Percentiles rank a stretch among this genome's conserved stretches.
phyloP scores from a whole-genome alignment of 345 rosid species.

The Lepidium sativum region DNA sequence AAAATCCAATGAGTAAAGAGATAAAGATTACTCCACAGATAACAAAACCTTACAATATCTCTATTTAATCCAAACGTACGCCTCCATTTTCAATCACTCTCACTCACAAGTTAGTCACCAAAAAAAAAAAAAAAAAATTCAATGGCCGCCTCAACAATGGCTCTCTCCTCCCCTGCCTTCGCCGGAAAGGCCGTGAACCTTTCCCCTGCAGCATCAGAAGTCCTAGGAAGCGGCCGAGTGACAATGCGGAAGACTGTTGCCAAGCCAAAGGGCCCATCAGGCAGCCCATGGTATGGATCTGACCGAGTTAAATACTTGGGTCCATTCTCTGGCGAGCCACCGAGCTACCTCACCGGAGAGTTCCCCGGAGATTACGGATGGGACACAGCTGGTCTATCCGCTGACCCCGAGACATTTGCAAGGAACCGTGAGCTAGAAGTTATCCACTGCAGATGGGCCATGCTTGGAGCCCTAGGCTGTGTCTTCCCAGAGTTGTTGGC shows the following conservation, averaged over 20 bases:
- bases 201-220: conserved; percentile 32
- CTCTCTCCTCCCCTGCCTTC: conserved; percentile 55
- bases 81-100: conserved; percentile 2
- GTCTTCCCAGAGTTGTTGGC: conserved; percentile 47
- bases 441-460: conserved; percentile 42
- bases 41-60: conserved; percentile 17
- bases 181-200: conserved; percentile 50
- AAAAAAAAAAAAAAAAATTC: neutral
- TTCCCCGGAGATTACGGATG: conserved; percentile 57
- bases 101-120: conserved; percentile 15
- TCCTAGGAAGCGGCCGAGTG: conserved; percentile 46
- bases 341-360: conserved; percentile 67
- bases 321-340: conserved; percentile 48
- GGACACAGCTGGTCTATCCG: conserved; percentile 47
- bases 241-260: conserved; percentile 39
- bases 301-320: conserved; percentile 77
- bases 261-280: conserved; percentile 33
- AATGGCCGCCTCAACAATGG: conserved; percentile 65
- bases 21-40: conserved; percentile 37
- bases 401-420: conserved; percentile 47
- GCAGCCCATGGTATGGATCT: conserved; percentile 64
- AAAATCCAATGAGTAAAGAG: conserved; percentile 44
- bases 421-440: conserved; percentile 43
- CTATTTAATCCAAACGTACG: conserved; percentile 23
- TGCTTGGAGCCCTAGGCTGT: conserved; percentile 44